Evolutionary conservation across 192 early-diverging fungal genomes (phyloP), one percentile per base, ranked within the genome.

Genomic region (Gryganskiella cystojenkinii): DNA sequence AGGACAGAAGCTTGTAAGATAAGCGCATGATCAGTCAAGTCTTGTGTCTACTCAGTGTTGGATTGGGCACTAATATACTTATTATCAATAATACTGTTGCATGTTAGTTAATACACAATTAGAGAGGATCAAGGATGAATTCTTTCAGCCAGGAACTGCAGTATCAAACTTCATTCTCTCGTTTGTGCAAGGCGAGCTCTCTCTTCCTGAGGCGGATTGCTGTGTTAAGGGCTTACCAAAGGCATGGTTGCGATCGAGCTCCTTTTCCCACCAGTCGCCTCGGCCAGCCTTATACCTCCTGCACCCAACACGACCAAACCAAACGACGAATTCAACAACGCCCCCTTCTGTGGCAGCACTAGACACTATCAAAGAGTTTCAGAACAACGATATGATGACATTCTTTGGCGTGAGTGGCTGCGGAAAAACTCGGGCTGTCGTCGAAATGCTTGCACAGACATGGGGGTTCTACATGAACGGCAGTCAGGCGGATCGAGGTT

Each of bases 401-500:
- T 68, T 78, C 61, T 68, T 78, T 25, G 74, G 66, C 40, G 66
- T 68, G 30, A 78, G 66, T 37, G 65, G 73, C 65, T 78, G 73
- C 52, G 65, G 73, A 9, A 68, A 78, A 54, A 64, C 66, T 15
- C 60, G 74, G 0, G 74, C 74, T 47, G 74, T 78, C 33, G 74
- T 78, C 6, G 74, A 78, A 64, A 78, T 78, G 74, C 74, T 69
- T 33, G 61, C 65, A 2, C 59, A 78, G 45, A 69, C 20, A 22
- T 78, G 74, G 66, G 61, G 66, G 42, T 60, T 78, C 74, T 78
- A 78, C n/a, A 22, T 78, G 25, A 69, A 78, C 45, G 74, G 74
- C 46, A 69, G 66, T 47, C 74, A 54, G 60, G 60, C 65, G 0
- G 66, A 68, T 25, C 15, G 61, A 68, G 74, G 66, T 31, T 78